Conservation (phyloP, 208 protist genomes). For the Angomonas ambiguus region DNA sequence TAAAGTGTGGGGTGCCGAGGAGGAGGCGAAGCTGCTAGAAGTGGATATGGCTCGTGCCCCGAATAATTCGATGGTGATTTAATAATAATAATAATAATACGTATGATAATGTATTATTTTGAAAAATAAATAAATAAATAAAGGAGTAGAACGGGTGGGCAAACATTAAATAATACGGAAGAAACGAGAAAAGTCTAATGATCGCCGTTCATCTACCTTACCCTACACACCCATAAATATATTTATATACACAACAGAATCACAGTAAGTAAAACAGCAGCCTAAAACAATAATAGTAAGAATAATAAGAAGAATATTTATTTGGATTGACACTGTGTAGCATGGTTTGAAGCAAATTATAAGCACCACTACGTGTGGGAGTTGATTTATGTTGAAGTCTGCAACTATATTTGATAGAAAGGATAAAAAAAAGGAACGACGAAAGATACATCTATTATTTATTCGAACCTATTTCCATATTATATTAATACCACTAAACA, state of each 20-base stretch:
- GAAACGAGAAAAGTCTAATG: too few relatives aligned
- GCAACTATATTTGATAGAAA: not conserved
- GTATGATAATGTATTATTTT: not conserved
- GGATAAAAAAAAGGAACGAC: constrained; percentile 3
- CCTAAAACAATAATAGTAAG: not conserved
- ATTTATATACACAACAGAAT: not conserved
- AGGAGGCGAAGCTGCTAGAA: constrained; percentile 73
- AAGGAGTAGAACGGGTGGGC: too few relatives aligned
- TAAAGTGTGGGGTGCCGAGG: constrained; percentile 80
- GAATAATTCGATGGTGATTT: not conserved
- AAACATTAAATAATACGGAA: too few relatives aligned
- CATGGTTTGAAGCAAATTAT: too few relatives aligned
- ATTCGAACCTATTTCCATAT: not conserved
- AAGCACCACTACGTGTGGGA: too few relatives aligned
- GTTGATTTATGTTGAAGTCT: not conserved
- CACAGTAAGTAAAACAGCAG: not conserved
- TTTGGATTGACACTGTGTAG: too few relatives aligned
- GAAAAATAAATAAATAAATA: not conserved
- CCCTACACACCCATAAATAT: not conserved
- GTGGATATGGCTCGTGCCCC: constrained; percentile 25
- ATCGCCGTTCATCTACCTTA: not conserved
- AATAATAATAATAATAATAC: not conserved
- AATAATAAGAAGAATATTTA: not conserved
- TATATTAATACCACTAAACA: not conserved
- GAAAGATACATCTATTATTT: too few relatives aligned